Evolutionary conservation across 139 green algal species (phyloP).

Genomic region (Marvania coccoides): DNA sequence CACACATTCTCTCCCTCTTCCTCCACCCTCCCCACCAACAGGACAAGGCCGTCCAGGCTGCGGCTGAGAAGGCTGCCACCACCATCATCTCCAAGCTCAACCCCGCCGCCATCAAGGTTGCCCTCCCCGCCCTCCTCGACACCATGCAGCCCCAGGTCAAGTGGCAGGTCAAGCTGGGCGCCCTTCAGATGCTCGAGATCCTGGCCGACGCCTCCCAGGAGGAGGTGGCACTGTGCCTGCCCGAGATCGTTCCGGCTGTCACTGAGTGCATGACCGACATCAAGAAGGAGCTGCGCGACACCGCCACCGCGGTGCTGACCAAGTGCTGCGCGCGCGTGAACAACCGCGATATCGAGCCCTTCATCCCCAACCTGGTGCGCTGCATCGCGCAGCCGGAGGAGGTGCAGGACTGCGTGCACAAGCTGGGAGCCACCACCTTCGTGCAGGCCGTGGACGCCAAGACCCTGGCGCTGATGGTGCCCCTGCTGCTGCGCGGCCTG

Average conservation of each 20-base stretch:
- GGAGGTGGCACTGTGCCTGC: conserved; percentile 52
- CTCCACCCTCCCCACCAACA: conserved; percentile 1
- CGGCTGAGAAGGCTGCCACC: conserved; percentile 38
- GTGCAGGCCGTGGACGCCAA: conserved; percentile 55
- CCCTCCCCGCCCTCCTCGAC: conserved; percentile 57
- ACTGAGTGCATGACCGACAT: conserved; percentile 59
- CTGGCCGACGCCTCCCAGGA: conserved; percentile 43
- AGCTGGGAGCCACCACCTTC: conserved; percentile 86
- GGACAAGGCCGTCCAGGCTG: conserved; percentile 35
- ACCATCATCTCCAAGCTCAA: conserved; percentile 30
- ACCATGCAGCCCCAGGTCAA: conserved; percentile 55
- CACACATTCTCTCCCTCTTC: background rate
- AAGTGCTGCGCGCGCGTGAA: conserved; percentile 45
- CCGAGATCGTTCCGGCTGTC: conserved; percentile 68
- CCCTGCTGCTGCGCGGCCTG: conserved; percentile 80
- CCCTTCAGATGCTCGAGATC: conserved; percentile 47
- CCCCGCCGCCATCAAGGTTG: conserved; percentile 34
- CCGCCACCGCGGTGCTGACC: conserved; percentile 30
- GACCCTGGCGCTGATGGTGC: conserved; percentile 81
- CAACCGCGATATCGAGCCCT: conserved; percentile 84
- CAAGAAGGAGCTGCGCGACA: conserved; percentile 52
- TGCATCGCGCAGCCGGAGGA: conserved; percentile 67
- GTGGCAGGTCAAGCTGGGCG: conserved; percentile 69
- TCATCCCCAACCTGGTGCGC: conserved; percentile 76
- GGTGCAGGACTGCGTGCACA: conserved; percentile 81